Base-by-base conservation (phyloP, 805 yeast genomes). In the Wickerhamia fluorescens region DNA sequence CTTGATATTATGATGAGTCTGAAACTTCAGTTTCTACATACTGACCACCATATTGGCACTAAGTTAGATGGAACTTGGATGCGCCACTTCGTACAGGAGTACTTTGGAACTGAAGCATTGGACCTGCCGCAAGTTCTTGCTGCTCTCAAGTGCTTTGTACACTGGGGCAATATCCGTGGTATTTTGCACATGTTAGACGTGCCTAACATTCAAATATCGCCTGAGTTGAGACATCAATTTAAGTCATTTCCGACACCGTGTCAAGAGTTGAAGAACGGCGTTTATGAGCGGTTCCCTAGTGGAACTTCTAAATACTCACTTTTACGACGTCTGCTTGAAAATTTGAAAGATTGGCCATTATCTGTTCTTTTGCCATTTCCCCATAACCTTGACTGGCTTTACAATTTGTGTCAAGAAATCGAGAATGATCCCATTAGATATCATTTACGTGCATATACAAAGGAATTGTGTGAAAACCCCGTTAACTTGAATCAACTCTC, bases 41-140 rank as follows among this genome's bases (percentile, higher is more conserved):
- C 76, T 1, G 77, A 72, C 42, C 78, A 72, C 41, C 73, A 66
- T 43, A 62, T 68, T 12, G 66, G 72, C 30, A 66, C 72, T n/a
- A 58, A 54, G 29, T 45, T 71, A 13, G 74, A 70, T 32, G 74
- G 75, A 1, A 36, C 42, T 23, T 64, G 57, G 36, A 47, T 72
- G 52, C 53, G 57, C 20, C 49, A 54, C 27, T 55, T 56, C 18
- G 58, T 70, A 24, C 38, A 38, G 13, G 51, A 55, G 23, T 54
- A 59, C 31, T 68, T 57, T 33, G 74, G 72, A 5, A 47, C 39
- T 4, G 63, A 52, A 3, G 59, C 64, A 0, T 36, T 69, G 16
- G 46, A 45, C 6, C 59, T 67, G 26, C 52, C 49, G 1, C 68
- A 61, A 23, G 66, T 69, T 17, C 61, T 66, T 34, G 55, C 61